These are phyloP conservation scores for Trypanosoma mega DNA, from an alignment of 208 protist species.

Conservation along the genomic window DNA sequence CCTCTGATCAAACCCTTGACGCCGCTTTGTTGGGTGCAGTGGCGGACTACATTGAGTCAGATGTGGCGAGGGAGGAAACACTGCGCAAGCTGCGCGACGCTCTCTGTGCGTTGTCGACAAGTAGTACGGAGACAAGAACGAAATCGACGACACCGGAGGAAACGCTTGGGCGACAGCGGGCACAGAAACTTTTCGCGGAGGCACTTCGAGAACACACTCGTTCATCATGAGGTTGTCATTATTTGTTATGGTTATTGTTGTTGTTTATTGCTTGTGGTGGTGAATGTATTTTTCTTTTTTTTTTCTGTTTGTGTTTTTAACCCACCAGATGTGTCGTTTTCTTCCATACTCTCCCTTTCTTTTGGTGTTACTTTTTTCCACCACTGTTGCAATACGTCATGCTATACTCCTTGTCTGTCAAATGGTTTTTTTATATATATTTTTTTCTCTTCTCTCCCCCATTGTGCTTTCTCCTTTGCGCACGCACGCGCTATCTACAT, in stretches of 20 bases:
- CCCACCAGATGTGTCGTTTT: no score
- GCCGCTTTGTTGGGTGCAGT: slow-evolving; percentile 14
- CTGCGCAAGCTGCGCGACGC: slow-evolving; percentile 8
- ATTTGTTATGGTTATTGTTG: not conserved
- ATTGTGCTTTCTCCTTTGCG: not conserved
- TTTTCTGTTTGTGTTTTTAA: no score
- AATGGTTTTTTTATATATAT: no score
- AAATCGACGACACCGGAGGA: not conserved
- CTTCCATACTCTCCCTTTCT: no score
- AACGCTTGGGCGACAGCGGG: slow-evolving; percentile 7
- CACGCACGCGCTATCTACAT: not conserved
- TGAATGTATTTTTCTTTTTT: not conserved
- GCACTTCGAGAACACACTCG: not conserved
- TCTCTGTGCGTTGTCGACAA: slow-evolving; percentile 1
- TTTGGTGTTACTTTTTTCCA: no score
- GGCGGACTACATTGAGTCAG: slow-evolving; percentile 29
- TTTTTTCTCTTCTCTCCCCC: no score
- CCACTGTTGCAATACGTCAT: no score
- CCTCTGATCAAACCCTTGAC: slow-evolving; percentile 6
- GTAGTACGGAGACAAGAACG: not conserved
- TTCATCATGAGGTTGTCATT: not conserved
- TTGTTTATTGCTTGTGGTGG: not conserved
- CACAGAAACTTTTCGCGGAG: slow-evolving; percentile 18
- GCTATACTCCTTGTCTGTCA: no score
- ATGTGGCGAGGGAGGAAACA: not conserved